Evolutionary conservation across 257 asterid species (phyloP).

Genomic region (Solanum gracilifrons): DNA sequence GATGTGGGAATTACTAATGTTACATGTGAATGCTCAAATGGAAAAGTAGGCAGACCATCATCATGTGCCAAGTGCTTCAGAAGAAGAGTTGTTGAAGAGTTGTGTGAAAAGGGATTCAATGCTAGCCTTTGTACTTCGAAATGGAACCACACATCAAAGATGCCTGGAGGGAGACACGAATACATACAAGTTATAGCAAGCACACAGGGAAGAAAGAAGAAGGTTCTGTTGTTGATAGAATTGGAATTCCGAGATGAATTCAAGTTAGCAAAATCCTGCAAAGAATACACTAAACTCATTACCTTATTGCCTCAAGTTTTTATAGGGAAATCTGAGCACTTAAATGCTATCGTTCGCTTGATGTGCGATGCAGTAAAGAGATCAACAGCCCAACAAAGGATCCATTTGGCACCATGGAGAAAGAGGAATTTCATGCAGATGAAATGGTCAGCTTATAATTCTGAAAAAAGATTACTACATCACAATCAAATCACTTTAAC

Average conservation of each 20-base stretch:
- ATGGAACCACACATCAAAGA: slow-evolving; percentile 33
- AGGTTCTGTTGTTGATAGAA: slow-evolving; percentile 28
- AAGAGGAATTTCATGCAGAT: slow-evolving; percentile 39
- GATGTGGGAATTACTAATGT: neutral
- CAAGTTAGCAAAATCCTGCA: slow-evolving; percentile 41
- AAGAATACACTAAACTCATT: slow-evolving; percentile 25
- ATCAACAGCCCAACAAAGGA: slow-evolving; percentile 26
- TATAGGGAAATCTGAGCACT: slow-evolving; percentile 32
- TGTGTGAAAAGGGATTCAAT: slow-evolving; percentile 27
- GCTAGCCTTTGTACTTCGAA: slow-evolving; percentile 34
- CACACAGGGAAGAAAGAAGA: slow-evolving; percentile 32
- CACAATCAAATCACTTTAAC: neutral
- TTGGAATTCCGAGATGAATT: slow-evolving; percentile 43
- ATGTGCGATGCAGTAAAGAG: slow-evolving; percentile 49
- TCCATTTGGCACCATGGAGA: slow-evolving; percentile 53
- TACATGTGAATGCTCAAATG: slow-evolving; percentile 17
- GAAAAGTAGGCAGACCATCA: neutral
- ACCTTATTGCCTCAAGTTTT: slow-evolving; percentile 30
- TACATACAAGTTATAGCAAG: slow-evolving; percentile 41
- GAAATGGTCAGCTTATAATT: slow-evolving; percentile 27
- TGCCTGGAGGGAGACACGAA: slow-evolving; percentile 40
- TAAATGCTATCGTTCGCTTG: slow-evolving; percentile 28
- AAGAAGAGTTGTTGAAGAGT: slow-evolving; percentile 20
- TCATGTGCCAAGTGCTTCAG: slow-evolving; percentile 26
- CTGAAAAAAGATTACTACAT: neutral